Evolutionary conservation across 345 rosid species (phyloP).

Genomic region (Citrus mangshanensis): DNA sequence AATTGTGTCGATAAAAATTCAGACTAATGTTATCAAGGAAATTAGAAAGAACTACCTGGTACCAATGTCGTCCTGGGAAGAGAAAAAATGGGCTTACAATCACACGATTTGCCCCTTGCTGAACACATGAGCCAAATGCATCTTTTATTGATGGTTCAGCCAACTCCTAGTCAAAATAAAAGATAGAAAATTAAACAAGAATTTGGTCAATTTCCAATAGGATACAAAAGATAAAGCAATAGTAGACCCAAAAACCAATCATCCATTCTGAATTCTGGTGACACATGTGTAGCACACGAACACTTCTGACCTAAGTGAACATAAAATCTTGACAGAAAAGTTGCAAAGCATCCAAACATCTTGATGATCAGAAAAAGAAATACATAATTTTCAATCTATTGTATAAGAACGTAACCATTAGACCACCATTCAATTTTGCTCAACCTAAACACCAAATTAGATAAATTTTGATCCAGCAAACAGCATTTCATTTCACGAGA

Average conservation of each 20-base stretch:
- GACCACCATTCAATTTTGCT: no score
- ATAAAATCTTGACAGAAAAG: neutral
- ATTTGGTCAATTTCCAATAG: neutral
- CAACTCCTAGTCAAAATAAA: slow-evolving; percentile 55
- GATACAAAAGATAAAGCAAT: neutral
- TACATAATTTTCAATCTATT: no score
- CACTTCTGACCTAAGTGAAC: neutral
- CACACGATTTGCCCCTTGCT: slow-evolving; percentile 72
- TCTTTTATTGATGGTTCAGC: slow-evolving; percentile 84
- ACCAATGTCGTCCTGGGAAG: slow-evolving; percentile 94
- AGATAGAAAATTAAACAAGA: slow-evolving; percentile 3
- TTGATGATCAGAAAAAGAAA: neutral
- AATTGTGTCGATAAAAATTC: neutral
- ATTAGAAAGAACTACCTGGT: slow-evolving; percentile 50
- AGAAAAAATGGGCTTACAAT: slow-evolving; percentile 91
- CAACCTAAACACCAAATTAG: neutral
- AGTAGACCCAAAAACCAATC: neutral
- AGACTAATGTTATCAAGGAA: slow-evolving; percentile 7
- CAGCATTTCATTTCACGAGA: neutral
- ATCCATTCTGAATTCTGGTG: neutral
- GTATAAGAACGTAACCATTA: neutral
- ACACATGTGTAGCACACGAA: neutral
- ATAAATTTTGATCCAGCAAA: neutral
- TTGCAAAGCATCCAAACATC: neutral
- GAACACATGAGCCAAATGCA: slow-evolving; percentile 72